These are phyloP conservation scores for Penicillium desertorum DNA, from an alignment of 495 filamentous ascomycete species.

Conservation along the genomic window DNA sequence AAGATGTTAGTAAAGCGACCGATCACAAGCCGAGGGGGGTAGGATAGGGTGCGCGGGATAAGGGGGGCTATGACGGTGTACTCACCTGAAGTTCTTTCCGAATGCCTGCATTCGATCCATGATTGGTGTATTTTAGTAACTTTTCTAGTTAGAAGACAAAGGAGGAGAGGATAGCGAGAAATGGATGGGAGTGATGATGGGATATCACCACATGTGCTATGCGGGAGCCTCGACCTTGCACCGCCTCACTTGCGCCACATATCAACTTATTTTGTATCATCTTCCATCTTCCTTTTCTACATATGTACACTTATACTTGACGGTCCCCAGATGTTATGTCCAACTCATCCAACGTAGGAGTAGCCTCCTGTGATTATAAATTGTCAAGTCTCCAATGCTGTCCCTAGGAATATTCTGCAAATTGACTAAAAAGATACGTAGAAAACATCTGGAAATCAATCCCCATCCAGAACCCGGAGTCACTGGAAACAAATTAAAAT, in stretches of 20 bases:
- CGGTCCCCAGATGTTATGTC: not conserved
- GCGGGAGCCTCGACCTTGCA: conserved; percentile 21
- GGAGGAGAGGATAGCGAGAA: conserved; percentile 3
- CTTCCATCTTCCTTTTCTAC: not conserved
- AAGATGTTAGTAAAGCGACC: conserved; percentile 30
- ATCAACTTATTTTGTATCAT: conserved; percentile 3
- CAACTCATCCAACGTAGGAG: not conserved
- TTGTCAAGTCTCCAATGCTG: not conserved
- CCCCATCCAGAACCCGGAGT: not conserved
- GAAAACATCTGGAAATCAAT: not conserved
- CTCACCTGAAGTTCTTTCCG: conserved; percentile 72
- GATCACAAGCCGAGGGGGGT: conserved; percentile 14
- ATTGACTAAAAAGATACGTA: conserved; percentile 12
- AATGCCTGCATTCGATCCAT: conserved; percentile 74
- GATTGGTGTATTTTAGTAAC: conserved; percentile 16
- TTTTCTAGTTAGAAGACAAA: conserved; percentile 6
- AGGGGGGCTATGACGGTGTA: conserved; percentile 15
- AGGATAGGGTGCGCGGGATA: conserved; percentile 6
- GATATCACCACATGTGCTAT: conserved; percentile 14
- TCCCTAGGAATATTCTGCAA: not conserved
- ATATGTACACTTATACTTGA: not conserved
- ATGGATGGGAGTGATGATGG: conserved; percentile 11
- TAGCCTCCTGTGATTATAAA: not conserved
- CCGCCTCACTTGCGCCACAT: conserved; percentile 33
- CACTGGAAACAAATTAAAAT: conserved; percentile 5